Evolutionary conservation across 345 rosid species (phyloP).

Genomic region (Citrus sinensis): DVS_A1.0 CM039166.1:3819001-3819500

Average conservation of each 20-base stretch:
- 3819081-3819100: constrained; percentile 29
- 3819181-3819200: constrained; percentile 61
- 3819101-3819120: constrained; percentile 45
- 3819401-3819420: constrained; percentile 36
- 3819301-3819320: constrained; percentile 38
- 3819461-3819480: constrained; percentile 36
- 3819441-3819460: constrained; percentile 26
- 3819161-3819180: constrained; percentile 57
- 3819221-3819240: constrained; percentile 25
- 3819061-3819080: constrained; percentile 20
- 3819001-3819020: constrained; percentile 40
- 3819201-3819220: constrained; percentile 33
- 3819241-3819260: constrained; percentile 44
- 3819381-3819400: constrained; percentile 55
- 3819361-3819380: constrained; percentile 26
- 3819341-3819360: constrained; percentile 6
- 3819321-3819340: constrained; percentile 11
- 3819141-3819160: constrained; percentile 31
- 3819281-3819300: constrained; percentile 72
- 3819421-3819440: constrained; percentile 43
- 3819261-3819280: constrained; percentile 68
- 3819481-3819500: constrained; percentile 10
- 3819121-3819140: constrained; percentile 32
- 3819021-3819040: constrained; percentile 59
- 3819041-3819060: constrained; percentile 47